Percentiles rank a stretch among this genome's conserved stretches.
phyloP scores from a whole-genome alignment of 1,139 yeast genomes.

The Pichia sp. region DNA sequence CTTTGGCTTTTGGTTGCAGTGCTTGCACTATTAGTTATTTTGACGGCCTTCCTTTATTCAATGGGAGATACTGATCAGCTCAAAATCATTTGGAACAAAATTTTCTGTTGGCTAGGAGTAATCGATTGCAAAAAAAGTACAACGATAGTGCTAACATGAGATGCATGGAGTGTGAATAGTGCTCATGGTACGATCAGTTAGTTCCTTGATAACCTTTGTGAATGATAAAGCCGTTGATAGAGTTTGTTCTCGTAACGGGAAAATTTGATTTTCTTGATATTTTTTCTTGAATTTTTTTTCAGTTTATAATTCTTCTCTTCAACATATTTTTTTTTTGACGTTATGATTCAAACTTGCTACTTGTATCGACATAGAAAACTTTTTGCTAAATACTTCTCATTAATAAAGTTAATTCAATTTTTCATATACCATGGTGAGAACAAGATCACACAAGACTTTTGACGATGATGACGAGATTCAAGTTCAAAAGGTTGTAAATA shows the following conservation, averaged over 20 bases:
- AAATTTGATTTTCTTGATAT: neutral
- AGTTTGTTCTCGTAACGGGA: neutral
- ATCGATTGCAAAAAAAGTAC: neutral
- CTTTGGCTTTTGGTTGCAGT: neutral
- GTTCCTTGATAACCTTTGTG: too few species aligned
- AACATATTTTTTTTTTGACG: neutral
- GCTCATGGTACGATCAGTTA: too few species aligned
- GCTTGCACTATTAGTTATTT: conserved; percentile 4
- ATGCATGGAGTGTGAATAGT: too few species aligned
- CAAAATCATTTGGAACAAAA: conserved; percentile 9
- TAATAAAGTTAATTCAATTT: neutral
- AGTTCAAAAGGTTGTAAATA: neutral
- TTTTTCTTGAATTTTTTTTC: neutral
- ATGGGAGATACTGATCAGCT: conserved; percentile 7
- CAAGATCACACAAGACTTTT: conserved; percentile 15
- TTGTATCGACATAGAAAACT: neutral
- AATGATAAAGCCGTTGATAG: neutral
- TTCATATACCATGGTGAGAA: conserved; percentile 8
- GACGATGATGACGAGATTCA: conserved; percentile 8
- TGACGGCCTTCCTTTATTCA: conserved; percentile 6
- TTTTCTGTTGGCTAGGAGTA: conserved; percentile 5
- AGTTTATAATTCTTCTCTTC: neutral
- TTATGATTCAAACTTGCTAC: neutral
- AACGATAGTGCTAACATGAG: neutral
- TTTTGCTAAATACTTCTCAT: neutral